phyloP scores from a whole-genome alignment of 1,139 yeast species.

The Dujonia santamariae region DNA sequence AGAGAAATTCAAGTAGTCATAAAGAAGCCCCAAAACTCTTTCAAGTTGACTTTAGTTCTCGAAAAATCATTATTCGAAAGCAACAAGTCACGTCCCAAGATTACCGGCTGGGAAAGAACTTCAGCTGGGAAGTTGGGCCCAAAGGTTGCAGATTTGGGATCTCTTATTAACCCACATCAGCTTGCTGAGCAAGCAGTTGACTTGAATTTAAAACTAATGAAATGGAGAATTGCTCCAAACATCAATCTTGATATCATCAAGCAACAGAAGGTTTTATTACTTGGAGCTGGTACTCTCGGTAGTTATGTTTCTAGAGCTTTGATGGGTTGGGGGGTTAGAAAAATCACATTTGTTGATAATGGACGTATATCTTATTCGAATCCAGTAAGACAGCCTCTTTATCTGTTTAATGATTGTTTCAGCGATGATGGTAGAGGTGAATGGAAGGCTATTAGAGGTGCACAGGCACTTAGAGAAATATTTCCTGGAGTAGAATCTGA shows the following conservation, averaged over 20 bases:
- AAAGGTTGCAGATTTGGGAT: constrained; percentile 75
- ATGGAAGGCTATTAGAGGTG: constrained; percentile 75
- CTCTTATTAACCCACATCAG: constrained; percentile 73
- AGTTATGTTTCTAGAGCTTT: constrained; percentile 83
- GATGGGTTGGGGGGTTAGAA: constrained; percentile 90
- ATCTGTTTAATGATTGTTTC: constrained; percentile 70
- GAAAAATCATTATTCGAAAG: too few species aligned
- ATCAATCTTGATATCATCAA: constrained; percentile 65
- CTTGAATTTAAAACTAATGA: constrained; percentile 85
- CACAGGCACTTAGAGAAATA: constrained; percentile 62
- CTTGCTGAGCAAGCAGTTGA: constrained; percentile 92
- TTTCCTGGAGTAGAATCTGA: constrained; percentile 71
- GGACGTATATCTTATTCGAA: constrained; percentile 88
- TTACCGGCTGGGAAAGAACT: constrained; percentile 91
- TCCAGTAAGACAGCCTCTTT: constrained; percentile 92
- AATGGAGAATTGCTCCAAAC: constrained; percentile 91
- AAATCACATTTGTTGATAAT: constrained; percentile 84
- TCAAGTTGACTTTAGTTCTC: too few species aligned
- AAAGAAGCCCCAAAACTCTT: too few species aligned
- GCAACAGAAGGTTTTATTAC: constrained; percentile 58
- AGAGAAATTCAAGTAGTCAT: too few species aligned
- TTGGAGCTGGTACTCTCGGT: constrained; percentile 98
- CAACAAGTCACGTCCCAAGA: constrained; percentile 24
- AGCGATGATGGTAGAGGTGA: constrained; percentile 58
- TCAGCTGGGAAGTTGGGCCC: constrained; percentile 72